Evolutionary conservation across 345 rosid genomes (phyloP).

Genomic region (Noccaea bulbosa): DNA sequence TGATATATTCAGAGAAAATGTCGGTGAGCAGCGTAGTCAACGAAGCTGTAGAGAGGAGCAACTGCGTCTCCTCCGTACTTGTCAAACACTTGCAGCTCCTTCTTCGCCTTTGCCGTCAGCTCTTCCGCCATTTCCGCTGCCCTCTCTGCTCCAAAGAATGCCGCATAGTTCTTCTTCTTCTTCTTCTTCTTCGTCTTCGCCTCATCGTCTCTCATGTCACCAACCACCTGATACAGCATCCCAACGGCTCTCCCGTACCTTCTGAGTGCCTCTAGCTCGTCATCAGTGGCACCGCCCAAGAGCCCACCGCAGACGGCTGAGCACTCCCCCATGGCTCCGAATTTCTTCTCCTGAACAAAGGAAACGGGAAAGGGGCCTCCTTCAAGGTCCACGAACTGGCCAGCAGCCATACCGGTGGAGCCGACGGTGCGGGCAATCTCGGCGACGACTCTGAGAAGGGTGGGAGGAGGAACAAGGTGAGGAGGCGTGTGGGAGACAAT

Average conservation of each 20-base stretch:
- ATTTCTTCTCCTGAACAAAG: constrained; percentile 84
- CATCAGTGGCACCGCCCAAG: constrained; percentile 79
- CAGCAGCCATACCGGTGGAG: constrained; percentile 95
- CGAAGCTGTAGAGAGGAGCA: constrained; percentile 77
- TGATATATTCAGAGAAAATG: constrained; percentile 46
- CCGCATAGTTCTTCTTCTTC: constrained; percentile 60
- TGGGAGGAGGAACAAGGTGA: constrained; percentile 65
- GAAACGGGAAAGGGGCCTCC: constrained; percentile 65
- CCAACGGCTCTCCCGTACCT: constrained; percentile 91
- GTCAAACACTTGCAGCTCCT: constrained; percentile 64
- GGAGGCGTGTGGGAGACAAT: constrained; percentile 78
- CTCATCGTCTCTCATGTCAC: constrained; percentile 55
- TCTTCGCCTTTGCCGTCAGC: constrained; percentile 62
- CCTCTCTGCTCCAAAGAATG: constrained; percentile 60
- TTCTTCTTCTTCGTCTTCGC: constrained; percentile 39
- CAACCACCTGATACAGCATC: constrained; percentile 78
- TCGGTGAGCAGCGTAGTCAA: constrained; percentile 76
- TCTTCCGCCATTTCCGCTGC: constrained; percentile 74
- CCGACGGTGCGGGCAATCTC: constrained; percentile 96
- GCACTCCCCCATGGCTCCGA: constrained; percentile 87
- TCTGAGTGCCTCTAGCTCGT: constrained; percentile 70
- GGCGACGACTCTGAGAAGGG: constrained; percentile 70
- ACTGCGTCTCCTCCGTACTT: constrained; percentile 72
- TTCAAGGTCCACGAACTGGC: constrained; percentile 89
- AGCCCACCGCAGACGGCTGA: constrained; percentile 95